These are phyloP conservation scores for Rhizopogon hawkerae DNA, from an alignment of 1,284 basidiomycete species.

Conservation along the genomic window DNA sequence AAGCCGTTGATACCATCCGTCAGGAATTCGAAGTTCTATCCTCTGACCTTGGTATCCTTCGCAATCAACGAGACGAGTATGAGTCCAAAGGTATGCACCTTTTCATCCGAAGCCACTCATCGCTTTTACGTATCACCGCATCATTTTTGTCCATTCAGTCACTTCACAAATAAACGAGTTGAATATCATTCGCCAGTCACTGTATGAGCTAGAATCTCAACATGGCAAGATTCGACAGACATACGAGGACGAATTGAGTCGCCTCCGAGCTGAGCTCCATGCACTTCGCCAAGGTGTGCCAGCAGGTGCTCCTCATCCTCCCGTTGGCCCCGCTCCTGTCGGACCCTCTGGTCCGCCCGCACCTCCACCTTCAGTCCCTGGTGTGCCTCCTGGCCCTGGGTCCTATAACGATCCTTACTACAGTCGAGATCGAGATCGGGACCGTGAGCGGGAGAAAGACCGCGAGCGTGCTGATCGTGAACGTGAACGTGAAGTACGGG, in stretches of 20 bases:
- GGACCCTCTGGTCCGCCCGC: constrained; percentile 25
- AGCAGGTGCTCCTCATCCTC: constrained; percentile 24
- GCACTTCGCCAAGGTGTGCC: constrained; percentile 31
- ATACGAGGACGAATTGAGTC: constrained; percentile 68
- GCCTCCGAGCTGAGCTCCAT: constrained; percentile 60
- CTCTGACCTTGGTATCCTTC: constrained; percentile 60
- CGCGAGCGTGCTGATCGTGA: constrained; percentile 29
- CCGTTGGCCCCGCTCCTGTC: constrained; percentile 27
- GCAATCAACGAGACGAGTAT: constrained; percentile 82
- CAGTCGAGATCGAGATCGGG: constrained; percentile 34
- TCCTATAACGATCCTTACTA: constrained; percentile 33
- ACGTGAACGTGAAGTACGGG: constrained; percentile 30
- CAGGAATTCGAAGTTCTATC: constrained; percentile 80
- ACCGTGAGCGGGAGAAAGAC: constrained; percentile 32
- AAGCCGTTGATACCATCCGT: constrained; percentile 77
- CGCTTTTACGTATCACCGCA: constrained; percentile 8
- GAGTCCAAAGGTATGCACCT: constrained; percentile 68
- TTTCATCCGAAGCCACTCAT: neutral
- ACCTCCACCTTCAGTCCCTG: constrained; percentile 22
- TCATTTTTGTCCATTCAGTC: constrained; percentile 33
- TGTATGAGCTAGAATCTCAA: constrained; percentile 72
- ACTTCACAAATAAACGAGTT: constrained; percentile 65
- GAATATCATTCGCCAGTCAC: constrained; percentile 62
- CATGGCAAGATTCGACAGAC: constrained; percentile 65
- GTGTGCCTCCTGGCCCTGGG: constrained; percentile 26